Evolutionary conservation across 1,139 yeast species (phyloP), one percentile per base, ranked within the genome.

Genomic region (Sugiyamaella castrensis): DNA sequence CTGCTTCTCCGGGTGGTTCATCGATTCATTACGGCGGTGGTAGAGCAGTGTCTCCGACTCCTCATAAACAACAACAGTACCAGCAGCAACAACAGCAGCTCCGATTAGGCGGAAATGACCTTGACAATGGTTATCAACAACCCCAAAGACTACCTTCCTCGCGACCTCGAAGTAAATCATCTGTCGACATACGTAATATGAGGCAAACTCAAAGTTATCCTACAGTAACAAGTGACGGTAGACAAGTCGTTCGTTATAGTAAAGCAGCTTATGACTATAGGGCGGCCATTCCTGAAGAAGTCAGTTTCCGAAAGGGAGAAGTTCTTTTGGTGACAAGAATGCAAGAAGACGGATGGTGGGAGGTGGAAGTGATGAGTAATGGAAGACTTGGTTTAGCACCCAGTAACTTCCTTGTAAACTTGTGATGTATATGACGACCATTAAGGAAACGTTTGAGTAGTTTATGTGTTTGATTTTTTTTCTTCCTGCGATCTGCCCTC

Each of bases 311-410:
- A 50, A 85, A 86, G 62, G 85, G 84, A 48, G 94, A 89, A 73
- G 65, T 80, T n/a, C 71, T 88, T 66, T 75, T 81, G 53, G 79
- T 88, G 11, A 68, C 86, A 26, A 81, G 80, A 57, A 83, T 77
- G 72, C 95, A 87, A 65, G 91, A 84, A 48, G 96, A 88, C 61
- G 88, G 89, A 32, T 88, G 96, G 96, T 88, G 85, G 83, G 82
- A 84, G 58, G 85, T 87, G 54, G 95, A 88, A 63, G 79, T 84
- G 46, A 73, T 79, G 8, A 78, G 77, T 9, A 57, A 59, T 28
- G 59, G 63, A n/a, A 75, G 75, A 27, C 73, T 81, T 8, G 96
- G 96, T 0, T 74, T 87, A 47, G 92, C 89, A 2, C 96, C 96
- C 10, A 86, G 91, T 51, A 87, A 88, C 60, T 87, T 71, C 56